Base-by-base conservation (phyloP, 805 yeast genomes). In the Metschnikowia lunata region DNA sequence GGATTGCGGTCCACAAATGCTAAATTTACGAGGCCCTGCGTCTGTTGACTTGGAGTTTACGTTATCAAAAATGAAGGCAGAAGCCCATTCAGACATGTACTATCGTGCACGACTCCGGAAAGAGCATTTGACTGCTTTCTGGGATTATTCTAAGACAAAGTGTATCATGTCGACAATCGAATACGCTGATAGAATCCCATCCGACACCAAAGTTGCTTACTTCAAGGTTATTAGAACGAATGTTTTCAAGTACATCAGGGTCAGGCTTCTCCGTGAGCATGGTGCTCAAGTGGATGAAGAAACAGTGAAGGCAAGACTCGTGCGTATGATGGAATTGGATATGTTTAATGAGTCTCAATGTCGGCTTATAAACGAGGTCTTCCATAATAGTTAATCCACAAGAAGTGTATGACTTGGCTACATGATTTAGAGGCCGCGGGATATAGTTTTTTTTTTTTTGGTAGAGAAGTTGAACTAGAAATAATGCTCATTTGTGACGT, bases 311-410 rank as follows among this genome's bases (percentile, higher is more conserved):
- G 29, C 42, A 11, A 47, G 57, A 14, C 37, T 58, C n/a, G 48
- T 47, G 29, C 48, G 45, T 15, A 48, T 58, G 59, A 54, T 54
- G 52, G 55, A 54, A 23, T 45, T 40, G 30, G 56, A 52, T 34
- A 53, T 55, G 36, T 57, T 57, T 18, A 47, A 40, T 31, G 45
- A 45, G 14, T 35, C 39, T n/a, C 48, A 47, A 48, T 40, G 45
- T 26, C 40, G 35, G n/a, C 26, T 47, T 31, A 44, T 53, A 31
- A 38, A 45, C 35, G 42, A 45, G 14, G 31, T 42, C 13, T 26
- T 50, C 10, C 32, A 31, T 13, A 32, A 32, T 11, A 32, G 8
- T 14, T 33, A 10, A 34, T 18, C 5, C 7, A 14, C 14, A 11
- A 10, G 6, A 12, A 29, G n/a, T 4, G n/a, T 6, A 6, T 29